Base-by-base conservation (phyloP, 495 filamentous ascomycete genomes). In the Hypoxylon cercidicola region DNA sequence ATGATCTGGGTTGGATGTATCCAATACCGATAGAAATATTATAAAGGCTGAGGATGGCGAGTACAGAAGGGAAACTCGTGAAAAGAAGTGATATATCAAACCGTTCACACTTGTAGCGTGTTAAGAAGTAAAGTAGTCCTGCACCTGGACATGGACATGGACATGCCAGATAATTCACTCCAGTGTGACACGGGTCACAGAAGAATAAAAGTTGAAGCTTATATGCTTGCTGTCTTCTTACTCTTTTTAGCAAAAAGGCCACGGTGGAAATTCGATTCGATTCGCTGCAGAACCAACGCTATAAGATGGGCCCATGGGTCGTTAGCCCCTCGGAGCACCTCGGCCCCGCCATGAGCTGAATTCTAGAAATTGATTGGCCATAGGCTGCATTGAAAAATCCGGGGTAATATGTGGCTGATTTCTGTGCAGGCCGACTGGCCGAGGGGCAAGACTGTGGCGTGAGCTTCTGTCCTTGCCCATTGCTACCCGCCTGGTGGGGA, bases 181-280 rank as follows among this genome's bases (percentile, higher is more conserved):
- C 8, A 43, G 25, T 9, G 34, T 65, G 41, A 55, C 47, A 64
- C 45, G 39, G 9, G 40, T 12, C 30, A 9, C 13, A 37, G 35
- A 18, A 39, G 10, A 10, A 12, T 35, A 11, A 25, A 25, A 34
- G 41, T 11, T 61, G 47, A 62, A 62, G 51, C 48, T 53, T 53
- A 49, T 49, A 54, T 54, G 49, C 47, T 55, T 66, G 51, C 43
- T 66, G 48, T 67, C 46, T 60, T 60, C 51, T 55, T 59, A 21
- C 54, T 62, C 12, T 37, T 59, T 69, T 47, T 32, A 60, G 60
- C 60, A n/a, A 77, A 77, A 72, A 77, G 74, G 73, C 70, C 72
- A 76, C 59, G 63, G 70, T 76, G 72, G 74, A 76, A 72, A 72
- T 55, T 65, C 47, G 51, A 62, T 51, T 10, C 60, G 56, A 57